Percentiles rank a stretch among this genome's conserved stretches.
phyloP scores from a whole-genome alignment of 2,329 filamentous ascomycete genomes.

The Fusarium begoniae region DNA sequence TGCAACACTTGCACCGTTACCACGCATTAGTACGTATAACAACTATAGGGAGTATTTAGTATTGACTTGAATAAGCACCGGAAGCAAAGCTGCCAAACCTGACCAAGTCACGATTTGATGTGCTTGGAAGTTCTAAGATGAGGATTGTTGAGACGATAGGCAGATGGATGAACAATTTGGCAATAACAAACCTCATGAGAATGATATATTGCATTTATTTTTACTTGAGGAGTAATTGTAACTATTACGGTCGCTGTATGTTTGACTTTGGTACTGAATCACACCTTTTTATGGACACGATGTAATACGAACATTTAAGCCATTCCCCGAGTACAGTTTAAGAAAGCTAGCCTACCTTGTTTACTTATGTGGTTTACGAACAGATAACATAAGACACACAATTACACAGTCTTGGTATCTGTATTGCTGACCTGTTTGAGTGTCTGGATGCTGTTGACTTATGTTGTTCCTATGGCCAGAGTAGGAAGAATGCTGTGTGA shows the following conservation, averaged over 20 bases:
- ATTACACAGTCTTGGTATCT: neutral
- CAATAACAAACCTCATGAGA: neutral
- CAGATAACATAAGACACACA: neutral
- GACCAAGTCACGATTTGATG: neutral
- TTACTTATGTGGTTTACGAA: neutral
- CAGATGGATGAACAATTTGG: neutral
- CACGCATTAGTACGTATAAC: neutral
- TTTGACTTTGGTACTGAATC: neutral
- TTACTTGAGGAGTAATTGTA: neutral
- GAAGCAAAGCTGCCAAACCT: neutral
- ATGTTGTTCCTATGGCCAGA: neutral
- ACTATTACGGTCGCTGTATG: neutral
- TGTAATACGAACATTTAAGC: too few species aligned
- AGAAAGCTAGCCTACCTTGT: neutral
- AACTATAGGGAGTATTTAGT: neutral
- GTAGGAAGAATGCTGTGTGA: neutral
- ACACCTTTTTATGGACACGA: neutral
- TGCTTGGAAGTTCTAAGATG: too few species aligned
- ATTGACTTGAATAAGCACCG: neutral
- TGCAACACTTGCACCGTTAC: neutral
- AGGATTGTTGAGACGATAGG: neutral
- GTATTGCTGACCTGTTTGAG: neutral
- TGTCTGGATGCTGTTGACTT: neutral
- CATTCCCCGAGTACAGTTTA: accelerated
- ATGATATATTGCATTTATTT: neutral